These are phyloP conservation scores for Begonia masoniana DNA, from an alignment of 306 rosid species.

Conservation along the genomic window DNA sequence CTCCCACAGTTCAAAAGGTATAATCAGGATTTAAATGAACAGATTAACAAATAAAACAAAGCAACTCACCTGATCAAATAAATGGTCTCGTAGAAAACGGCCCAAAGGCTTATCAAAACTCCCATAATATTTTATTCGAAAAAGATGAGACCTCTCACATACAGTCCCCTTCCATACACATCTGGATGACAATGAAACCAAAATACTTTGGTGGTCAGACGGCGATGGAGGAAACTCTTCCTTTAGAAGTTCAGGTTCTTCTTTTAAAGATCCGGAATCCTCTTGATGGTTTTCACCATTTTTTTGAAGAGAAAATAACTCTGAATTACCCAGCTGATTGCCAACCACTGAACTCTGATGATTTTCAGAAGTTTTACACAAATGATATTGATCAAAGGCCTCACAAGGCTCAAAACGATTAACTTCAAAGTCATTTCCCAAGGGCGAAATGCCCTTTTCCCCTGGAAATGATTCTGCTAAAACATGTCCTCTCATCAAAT, in stretches of 20 bases:
- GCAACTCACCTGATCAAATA: conserved; percentile 78
- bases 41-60: conserved; percentile 7
- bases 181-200: conserved; percentile 90
- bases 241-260: conserved; percentile 24
- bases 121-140: conserved; percentile 94
- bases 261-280: conserved; percentile 22
- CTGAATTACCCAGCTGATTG: conserved; percentile 21
- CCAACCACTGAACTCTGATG: conserved; percentile 20
- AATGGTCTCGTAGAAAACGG: conserved; percentile 74
- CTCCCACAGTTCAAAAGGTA: conserved; percentile 13
- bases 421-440: conserved; percentile 21
- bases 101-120: conserved; percentile 91
- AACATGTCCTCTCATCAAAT: conserved; percentile 16
- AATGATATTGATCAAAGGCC: conserved; percentile 21
- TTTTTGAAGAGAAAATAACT: conserved; percentile 22
- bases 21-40: conserved; percentile 7
- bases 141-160: conserved; percentile 90
- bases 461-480: conserved; percentile 23
- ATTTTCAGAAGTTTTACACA: conserved; percentile 19
- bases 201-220: conserved; percentile 88
- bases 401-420: conserved; percentile 21
- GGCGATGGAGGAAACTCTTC: conserved; percentile 89
- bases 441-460: conserved; percentile 12
- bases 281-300: conserved; percentile 26
- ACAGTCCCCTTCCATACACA: conserved; percentile 97